Evolutionary conservation across 2,329 filamentous ascomycete genomes (phyloP).

Genomic region (Colletotrichum ledebouriae): DNA sequence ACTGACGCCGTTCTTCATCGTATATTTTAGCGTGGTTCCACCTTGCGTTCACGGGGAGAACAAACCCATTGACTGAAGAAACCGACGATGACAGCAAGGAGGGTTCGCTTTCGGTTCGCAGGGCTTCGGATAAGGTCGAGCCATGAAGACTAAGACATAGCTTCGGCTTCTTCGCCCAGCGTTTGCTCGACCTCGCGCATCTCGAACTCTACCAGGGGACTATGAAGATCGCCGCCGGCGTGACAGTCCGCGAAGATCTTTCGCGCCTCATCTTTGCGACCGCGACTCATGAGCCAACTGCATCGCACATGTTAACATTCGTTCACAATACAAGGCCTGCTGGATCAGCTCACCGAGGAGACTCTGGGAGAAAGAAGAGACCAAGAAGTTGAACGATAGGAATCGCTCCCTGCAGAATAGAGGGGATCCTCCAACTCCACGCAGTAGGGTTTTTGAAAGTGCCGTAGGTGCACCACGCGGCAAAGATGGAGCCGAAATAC

Average conservation of each 20-base stretch:
- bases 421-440: constrained; percentile 48
- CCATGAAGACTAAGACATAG: constrained; percentile 54
- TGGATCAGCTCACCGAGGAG: constrained; percentile 53
- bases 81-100: constrained; percentile 47
- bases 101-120: constrained; percentile 47
- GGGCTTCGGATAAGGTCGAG: constrained; percentile 48
- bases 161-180: constrained; percentile 64
- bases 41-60: not conserved
- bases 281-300: constrained; percentile 70
- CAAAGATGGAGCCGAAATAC: constrained; percentile 50
- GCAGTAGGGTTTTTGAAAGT: constrained; percentile 51
- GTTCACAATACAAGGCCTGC: accelerated
- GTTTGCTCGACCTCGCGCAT: constrained; percentile 58
- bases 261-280: constrained; percentile 64
- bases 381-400: constrained; percentile 42
- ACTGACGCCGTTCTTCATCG: constrained; percentile 46
- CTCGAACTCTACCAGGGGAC: constrained; percentile 48
- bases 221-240: constrained; percentile 58
- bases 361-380: constrained; percentile 64
- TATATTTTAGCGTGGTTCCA: not conserved
- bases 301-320: not conserved
- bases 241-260: constrained; percentile 68
- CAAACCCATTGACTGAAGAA: constrained; percentile 46
- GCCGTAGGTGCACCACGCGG: constrained; percentile 48
- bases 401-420: constrained; percentile 56